Evolutionary conservation across 2,329 filamentous ascomycete genomes (phyloP).

Genomic region (Ascocoryne sarcoides): DNA sequence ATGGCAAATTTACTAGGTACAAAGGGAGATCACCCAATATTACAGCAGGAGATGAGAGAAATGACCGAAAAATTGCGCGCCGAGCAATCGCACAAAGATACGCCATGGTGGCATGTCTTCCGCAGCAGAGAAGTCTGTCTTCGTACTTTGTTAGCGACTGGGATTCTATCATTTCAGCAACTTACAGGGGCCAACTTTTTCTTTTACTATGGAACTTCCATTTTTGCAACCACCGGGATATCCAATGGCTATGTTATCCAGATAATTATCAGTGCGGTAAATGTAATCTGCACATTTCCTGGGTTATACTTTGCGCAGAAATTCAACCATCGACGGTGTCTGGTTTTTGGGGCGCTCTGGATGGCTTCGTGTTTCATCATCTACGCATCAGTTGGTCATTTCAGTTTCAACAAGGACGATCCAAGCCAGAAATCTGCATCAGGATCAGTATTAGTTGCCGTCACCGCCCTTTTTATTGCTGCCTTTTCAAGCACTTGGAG

Average conservation of each 20-base stretch:
- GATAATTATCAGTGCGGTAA: constrained; percentile 60
- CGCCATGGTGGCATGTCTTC: constrained; percentile 50
- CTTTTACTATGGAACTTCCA: constrained; percentile 57
- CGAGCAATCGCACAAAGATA: neutral
- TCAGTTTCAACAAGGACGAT: constrained; percentile 42
- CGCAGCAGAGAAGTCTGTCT: constrained; percentile 51
- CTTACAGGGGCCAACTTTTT: constrained; percentile 57
- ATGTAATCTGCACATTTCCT: constrained; percentile 50
- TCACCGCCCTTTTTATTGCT: constrained; percentile 66
- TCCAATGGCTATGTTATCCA: constrained; percentile 57
- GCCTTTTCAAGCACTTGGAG: constrained; percentile 65
- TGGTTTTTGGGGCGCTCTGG: constrained; percentile 59
- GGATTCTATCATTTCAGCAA: constrained; percentile 59
- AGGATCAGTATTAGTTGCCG: constrained; percentile 62
- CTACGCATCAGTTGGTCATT: constrained; percentile 45
- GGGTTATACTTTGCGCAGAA: constrained; percentile 57
- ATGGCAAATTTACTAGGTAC: neutral
- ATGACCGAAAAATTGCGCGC: neutral
- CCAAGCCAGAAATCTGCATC: constrained; percentile 38
- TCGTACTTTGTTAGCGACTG: constrained; percentile 54
- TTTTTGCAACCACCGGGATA: constrained; percentile 60
- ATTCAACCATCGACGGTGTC: constrained; percentile 57
- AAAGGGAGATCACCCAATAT: neutral
- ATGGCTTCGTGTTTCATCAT: constrained; percentile 60
- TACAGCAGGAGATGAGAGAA: neutral